Evolutionary conservation across 371 early-diverging fungal species (phyloP).

Genomic region (Mucor velutinosus): DNA sequence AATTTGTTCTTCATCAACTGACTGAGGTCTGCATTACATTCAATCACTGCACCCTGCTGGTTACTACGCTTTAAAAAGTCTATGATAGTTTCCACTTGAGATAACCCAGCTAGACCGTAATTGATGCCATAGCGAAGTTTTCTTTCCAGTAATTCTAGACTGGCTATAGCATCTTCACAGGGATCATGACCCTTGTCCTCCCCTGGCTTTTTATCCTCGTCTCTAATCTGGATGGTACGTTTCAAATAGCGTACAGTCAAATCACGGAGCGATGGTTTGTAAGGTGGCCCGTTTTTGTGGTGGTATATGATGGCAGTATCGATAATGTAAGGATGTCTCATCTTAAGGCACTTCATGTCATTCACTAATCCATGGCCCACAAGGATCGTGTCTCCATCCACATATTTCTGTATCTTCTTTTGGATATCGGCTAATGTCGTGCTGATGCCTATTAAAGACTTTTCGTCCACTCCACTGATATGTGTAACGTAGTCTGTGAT

Average conservation of each 20-base stretch:
- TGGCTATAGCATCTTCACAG: conserved; percentile 70
- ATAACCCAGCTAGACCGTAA: conserved; percentile 29
- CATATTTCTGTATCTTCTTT: conserved; percentile 34
- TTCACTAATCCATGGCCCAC: conserved; percentile 79
- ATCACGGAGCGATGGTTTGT: conserved; percentile 53
- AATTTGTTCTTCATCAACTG: conserved; percentile 12
- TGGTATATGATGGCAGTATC: conserved; percentile 72
- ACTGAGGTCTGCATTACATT: conserved; percentile 15
- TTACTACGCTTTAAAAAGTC: conserved; percentile 15
- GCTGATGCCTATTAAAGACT: conserved; percentile 46
- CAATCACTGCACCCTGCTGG: conserved; percentile 20
- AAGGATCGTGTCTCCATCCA: conserved; percentile 60
- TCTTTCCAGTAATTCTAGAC: conserved; percentile 63
- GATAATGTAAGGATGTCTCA: conserved; percentile 64
- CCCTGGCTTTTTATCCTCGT: conserved; percentile 19
- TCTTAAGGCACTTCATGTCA: conserved; percentile 67
- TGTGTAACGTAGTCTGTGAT: conserved; percentile 72
- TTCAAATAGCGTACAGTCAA: conserved; percentile 60
- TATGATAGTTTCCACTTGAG: conserved; percentile 24
- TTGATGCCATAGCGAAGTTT: conserved; percentile 45
- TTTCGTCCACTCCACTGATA: conserved; percentile 67
- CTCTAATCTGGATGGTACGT: conserved; percentile 54
- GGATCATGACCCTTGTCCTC: conserved; percentile 66
- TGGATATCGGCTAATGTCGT: conserved; percentile 59
- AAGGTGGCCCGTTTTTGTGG: conserved; percentile 62